Evolutionary conservation across 1,139 yeast genomes (phyloP).

Genomic region (Debaryomycetaceae sp.): DNA sequence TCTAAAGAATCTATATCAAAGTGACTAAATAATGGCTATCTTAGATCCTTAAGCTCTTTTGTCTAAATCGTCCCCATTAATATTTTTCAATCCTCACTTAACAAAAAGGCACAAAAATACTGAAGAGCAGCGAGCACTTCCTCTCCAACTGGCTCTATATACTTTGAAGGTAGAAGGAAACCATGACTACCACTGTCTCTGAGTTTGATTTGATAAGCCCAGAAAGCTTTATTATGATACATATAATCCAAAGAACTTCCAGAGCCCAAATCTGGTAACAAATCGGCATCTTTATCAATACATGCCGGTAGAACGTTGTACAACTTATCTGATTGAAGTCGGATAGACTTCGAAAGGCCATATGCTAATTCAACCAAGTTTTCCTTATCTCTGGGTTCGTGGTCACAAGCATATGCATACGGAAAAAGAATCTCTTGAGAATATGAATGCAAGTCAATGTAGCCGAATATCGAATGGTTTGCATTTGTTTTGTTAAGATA

Average conservation of each 20-base stretch:
- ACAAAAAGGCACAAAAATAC: slow-evolving; percentile 66
- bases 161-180: slow-evolving; percentile 68
- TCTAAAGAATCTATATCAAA: background rate
- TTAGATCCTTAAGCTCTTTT: too few species aligned
- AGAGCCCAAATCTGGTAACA: slow-evolving; percentile 70
- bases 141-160: slow-evolving; percentile 70
- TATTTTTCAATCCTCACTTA: slow-evolving; percentile 28
- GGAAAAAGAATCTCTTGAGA: slow-evolving; percentile 82
- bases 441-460: slow-evolving; percentile 79
- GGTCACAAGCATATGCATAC: slow-evolving; percentile 73
- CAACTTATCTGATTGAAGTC: slow-evolving; percentile 56
- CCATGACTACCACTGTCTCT: slow-evolving; percentile 86
- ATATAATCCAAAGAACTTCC: slow-evolving; percentile 82
- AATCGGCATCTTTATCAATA: slow-evolving; percentile 67
- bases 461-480: slow-evolving; percentile 66
- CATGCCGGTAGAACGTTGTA: slow-evolving; percentile 78
- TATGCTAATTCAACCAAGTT: slow-evolving; percentile 77
- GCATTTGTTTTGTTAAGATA: slow-evolving; percentile 60
- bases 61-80: too few species aligned
- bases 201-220: slow-evolving; percentile 82
- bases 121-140: slow-evolving; percentile 69
- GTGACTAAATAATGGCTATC: background rate
- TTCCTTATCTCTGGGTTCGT: slow-evolving; percentile 74
- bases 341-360: slow-evolving; percentile 71
- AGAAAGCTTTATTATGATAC: slow-evolving; percentile 76